Conservation (phyloP, 192 early-diverging fungal genomes). For the Umbelopsis sp. region DNA sequence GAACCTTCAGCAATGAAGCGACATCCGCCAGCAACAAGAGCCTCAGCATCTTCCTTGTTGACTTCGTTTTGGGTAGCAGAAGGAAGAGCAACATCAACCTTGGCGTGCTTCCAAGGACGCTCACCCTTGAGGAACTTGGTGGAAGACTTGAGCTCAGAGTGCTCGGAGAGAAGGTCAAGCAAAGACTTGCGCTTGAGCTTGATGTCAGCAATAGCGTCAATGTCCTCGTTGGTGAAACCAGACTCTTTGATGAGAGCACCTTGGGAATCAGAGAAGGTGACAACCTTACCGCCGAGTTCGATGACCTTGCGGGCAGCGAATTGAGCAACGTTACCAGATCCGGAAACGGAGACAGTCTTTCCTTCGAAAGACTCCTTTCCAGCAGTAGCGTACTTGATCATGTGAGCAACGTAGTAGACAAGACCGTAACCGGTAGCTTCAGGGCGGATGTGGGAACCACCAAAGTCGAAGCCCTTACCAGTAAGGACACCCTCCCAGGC, state of each 20-base stretch:
- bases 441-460: slow-evolving; percentile 57
- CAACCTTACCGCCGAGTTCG: slow-evolving; percentile 52
- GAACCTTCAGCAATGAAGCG: slow-evolving; percentile 55
- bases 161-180: slow-evolving; percentile 35
- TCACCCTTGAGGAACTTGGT: slow-evolving; percentile 55
- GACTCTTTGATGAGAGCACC: slow-evolving; percentile 52
- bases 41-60: slow-evolving; percentile 55
- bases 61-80: slow-evolving; percentile 62
- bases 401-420: slow-evolving; percentile 55
- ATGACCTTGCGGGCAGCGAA: slow-evolving; percentile 58
- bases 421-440: slow-evolving; percentile 61
- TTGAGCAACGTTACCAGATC: slow-evolving; percentile 59
- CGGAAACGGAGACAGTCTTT: slow-evolving; percentile 55
- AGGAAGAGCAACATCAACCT: slow-evolving; percentile 55
- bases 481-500: slow-evolving; percentile 55
- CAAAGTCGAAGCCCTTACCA: slow-evolving; percentile 55
- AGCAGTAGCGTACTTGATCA: slow-evolving; percentile 29
- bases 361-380: slow-evolving; percentile 46
- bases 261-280: slow-evolving; percentile 58
- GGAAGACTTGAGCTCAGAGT: slow-evolving; percentile 48
- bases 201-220: slow-evolving; percentile 54
- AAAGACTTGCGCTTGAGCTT: slow-evolving; percentile 56
- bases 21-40: slow-evolving; percentile 53
- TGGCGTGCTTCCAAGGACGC: slow-evolving; percentile 54
- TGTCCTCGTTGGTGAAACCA: slow-evolving; percentile 53